Conservation (phyloP, 2,329 filamentous ascomycete genomes). For the Xylariaceae sp. region DNA sequence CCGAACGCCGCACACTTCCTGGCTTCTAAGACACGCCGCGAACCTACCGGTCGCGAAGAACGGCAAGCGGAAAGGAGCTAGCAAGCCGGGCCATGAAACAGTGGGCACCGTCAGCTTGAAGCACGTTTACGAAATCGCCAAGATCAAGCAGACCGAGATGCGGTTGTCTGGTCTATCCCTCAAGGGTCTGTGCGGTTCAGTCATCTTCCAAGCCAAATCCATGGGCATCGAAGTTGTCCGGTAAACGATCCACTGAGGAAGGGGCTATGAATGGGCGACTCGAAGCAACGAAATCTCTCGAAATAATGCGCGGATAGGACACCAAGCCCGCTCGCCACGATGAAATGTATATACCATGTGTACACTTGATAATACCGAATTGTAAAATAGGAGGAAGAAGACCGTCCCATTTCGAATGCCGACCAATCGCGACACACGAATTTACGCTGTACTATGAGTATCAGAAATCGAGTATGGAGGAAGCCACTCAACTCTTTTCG, state of each 20-base stretch:
- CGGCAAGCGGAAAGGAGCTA: slow-evolving; percentile 72
- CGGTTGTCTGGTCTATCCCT: slow-evolving; percentile 66
- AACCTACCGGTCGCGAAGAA: slow-evolving; percentile 67
- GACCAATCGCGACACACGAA: background rate
- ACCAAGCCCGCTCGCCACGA: background rate
- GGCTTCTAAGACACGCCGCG: slow-evolving; percentile 78
- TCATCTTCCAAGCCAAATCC: slow-evolving; percentile 70
- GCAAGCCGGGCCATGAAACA: slow-evolving; percentile 66
- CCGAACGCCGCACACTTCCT: slow-evolving; percentile 90
- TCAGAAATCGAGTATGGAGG: background rate
- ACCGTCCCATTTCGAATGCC: background rate
- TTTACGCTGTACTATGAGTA: background rate
- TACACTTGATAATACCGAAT: slow-evolving; percentile 4
- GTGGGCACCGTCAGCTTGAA: slow-evolving; percentile 88
- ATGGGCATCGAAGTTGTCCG: slow-evolving; percentile 68
- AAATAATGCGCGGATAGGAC: background rate
- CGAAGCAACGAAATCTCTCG: background rate
- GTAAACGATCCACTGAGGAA: slow-evolving; percentile 2
- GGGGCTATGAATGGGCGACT: background rate
- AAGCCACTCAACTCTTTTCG: background rate
- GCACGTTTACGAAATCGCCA: slow-evolving; percentile 95
- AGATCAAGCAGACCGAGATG: slow-evolving; percentile 81
- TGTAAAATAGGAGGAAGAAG: slow-evolving; percentile 6
- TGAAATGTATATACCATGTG: slow-evolving; percentile 12
- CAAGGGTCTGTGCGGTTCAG: slow-evolving; percentile 65